Conservation (phyloP, 2,329 filamentous ascomycete species). For the Fusarium torulosum region DNA sequence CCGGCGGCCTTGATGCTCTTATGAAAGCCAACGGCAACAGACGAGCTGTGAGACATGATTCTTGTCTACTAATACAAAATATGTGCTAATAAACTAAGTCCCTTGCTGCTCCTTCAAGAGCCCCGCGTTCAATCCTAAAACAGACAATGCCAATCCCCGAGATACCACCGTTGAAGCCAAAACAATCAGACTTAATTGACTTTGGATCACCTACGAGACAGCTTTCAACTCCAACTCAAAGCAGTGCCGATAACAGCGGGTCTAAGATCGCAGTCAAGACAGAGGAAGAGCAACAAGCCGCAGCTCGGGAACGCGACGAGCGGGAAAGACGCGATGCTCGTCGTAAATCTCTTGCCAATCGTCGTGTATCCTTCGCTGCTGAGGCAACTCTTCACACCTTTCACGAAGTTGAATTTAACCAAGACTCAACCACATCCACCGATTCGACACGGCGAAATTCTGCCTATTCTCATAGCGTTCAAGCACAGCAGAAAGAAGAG, state of each 20-base stretch:
- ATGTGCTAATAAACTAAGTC: conserved; percentile 59
- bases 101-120: conserved; percentile 64
- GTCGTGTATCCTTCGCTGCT: conserved; percentile 95
- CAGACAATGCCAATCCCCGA: conserved; percentile 77
- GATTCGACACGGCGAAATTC: conserved; percentile 82
- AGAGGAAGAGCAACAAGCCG: conserved; percentile 78
- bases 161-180: conserved; percentile 72
- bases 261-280: conserved; percentile 75
- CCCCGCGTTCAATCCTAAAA: conserved; percentile 81
- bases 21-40: conserved; percentile 81
- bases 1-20: conserved; percentile 86
- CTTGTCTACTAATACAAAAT: conserved; percentile 1
- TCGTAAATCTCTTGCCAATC: conserved; percentile 91
- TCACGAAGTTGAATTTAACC: conserved; percentile 90
- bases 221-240: conserved; percentile 26
- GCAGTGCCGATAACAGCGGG: conserved; percentile 47
- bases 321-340: conserved; percentile 85
- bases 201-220: conserved; percentile 30
- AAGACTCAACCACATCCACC: conserved; percentile 86
- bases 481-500: conserved; percentile 65
- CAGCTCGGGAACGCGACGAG: conserved; percentile 77
- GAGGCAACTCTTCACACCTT: conserved; percentile 98
- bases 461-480: conserved; percentile 19
- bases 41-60: conserved; percentile 72
- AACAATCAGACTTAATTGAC: conserved; percentile 37